phyloP scores from a whole-genome alignment of 2,329 filamentous ascomycete species.

The Ophiosphaerella korrae region DNA sequence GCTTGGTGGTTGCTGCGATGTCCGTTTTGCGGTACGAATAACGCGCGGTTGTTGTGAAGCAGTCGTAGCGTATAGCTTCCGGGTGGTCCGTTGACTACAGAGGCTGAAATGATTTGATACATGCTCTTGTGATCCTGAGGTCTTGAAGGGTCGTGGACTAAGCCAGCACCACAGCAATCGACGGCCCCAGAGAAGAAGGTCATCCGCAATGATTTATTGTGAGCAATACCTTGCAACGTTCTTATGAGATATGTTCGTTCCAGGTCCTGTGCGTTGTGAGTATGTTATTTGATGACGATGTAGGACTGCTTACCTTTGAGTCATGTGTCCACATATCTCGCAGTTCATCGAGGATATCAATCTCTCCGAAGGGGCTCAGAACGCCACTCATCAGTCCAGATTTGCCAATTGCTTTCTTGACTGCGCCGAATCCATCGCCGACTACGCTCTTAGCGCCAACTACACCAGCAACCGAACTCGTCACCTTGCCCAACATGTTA shows the following conservation, averaged over 20 bases:
- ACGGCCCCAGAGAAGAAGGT: slow-evolving; percentile 95
- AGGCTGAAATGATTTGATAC: slow-evolving; percentile 95
- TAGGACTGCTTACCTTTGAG: slow-evolving; percentile 67
- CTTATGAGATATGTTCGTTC: slow-evolving; percentile 96
- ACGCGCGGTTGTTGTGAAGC: slow-evolving; percentile 90
- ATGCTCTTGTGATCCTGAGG: slow-evolving; percentile 97
- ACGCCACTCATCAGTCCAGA: slow-evolving; percentile 94
- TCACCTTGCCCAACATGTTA: slow-evolving; percentile 93
- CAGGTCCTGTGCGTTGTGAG: slow-evolving; percentile 65
- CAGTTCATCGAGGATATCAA: slow-evolving; percentile 91
- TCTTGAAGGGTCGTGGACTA: slow-evolving; percentile 91
- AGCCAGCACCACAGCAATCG: slow-evolving; percentile 86
- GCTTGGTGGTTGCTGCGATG: slow-evolving; percentile 69
- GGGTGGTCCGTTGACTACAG: slow-evolving; percentile 88
- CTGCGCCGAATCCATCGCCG: slow-evolving; percentile 86
- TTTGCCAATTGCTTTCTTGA: slow-evolving; percentile 97
- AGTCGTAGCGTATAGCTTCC: slow-evolving; percentile 87
- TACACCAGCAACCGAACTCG: slow-evolving; percentile 91
- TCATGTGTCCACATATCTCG: slow-evolving; percentile 99
- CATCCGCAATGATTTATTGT: slow-evolving; percentile 95
- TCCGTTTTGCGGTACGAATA: slow-evolving; percentile 93
- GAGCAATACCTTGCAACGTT: slow-evolving; percentile 91
- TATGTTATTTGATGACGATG: slow-evolving; percentile 2
- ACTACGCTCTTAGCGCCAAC: slow-evolving; percentile 95
- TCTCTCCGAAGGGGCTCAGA: slow-evolving; percentile 92